Evolutionary conservation across 257 asterid genomes (phyloP).

Genomic region (Capsicum rhomboideum): DNA sequence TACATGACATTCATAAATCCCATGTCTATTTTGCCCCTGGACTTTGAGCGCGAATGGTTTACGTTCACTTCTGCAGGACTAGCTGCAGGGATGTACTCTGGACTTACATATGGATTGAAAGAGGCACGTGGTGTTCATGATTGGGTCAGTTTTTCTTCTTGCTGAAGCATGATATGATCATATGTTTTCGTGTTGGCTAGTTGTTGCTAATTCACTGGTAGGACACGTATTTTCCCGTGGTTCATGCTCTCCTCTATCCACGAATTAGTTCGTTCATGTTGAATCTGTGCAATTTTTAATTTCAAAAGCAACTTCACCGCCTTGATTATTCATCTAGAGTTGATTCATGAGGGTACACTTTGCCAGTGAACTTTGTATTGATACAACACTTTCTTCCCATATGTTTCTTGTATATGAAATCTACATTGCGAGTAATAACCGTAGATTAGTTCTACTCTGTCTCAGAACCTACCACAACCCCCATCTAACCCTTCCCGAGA

Average conservation of each 20-base stretch:
- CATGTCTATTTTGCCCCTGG: neutral
- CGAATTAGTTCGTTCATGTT: neutral
- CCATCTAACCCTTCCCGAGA: neutral
- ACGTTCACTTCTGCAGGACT: conserved; percentile 35
- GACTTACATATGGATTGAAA: conserved; percentile 73
- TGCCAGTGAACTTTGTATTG: neutral
- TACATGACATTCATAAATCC: neutral
- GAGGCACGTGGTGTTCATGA: conserved; percentile 88
- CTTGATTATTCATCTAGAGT: neutral
- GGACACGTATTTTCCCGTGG: neutral
- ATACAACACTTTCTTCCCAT: neutral
- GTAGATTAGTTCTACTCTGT: neutral
- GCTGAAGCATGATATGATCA: neutral
- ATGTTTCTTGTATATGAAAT: neutral
- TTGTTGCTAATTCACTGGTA: neutral
- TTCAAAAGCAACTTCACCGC: neutral
- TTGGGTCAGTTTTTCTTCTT: conserved; percentile 39
- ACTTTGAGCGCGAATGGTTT: neutral
- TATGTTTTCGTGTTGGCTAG: neutral
- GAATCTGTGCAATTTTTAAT: neutral
- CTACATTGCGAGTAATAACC: neutral
- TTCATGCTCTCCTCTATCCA: neutral
- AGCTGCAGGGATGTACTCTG: conserved; percentile 90
- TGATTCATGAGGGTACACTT: neutral
- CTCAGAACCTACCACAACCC: neutral